These are phyloP conservation scores for Lichtheimia corymbifera DNA, from an alignment of 371 early-diverging fungal species.

Conservation along the genomic window DNA sequence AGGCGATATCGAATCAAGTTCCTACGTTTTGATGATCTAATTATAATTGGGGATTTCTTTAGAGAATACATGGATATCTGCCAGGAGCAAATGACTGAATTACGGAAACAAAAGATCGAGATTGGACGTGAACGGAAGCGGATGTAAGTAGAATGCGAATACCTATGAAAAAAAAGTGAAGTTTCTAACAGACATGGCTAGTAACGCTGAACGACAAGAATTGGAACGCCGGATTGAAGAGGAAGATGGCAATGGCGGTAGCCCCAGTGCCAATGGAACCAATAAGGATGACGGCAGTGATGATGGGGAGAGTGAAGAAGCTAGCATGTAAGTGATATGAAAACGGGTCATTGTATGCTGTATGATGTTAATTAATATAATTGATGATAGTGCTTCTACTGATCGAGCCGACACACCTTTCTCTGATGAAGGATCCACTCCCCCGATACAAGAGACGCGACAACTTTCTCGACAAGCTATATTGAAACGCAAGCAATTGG, in stretches of 20 bases:
- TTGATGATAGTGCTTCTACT: not conserved
- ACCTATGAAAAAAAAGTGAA: no score
- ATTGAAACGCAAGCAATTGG: conserved; percentile 51
- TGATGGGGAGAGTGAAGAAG: conserved; percentile 22
- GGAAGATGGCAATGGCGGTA: conserved; percentile 18
- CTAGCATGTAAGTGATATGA: conserved; percentile 23
- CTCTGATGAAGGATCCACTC: no score
- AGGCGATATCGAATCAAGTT: not conserved
- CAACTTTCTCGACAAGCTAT: conserved; percentile 50
- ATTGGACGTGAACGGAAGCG: conserved; percentile 63
- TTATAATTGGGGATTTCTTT: not conserved
- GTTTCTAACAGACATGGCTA: not conserved
- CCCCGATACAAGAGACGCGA: no score
- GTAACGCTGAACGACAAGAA: conserved; percentile 35
- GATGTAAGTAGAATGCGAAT: conserved; percentile 23
- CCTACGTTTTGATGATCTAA: no score
- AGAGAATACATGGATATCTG: conserved; percentile 67
- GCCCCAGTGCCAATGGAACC: conserved; percentile 5
- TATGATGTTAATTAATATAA: not conserved
- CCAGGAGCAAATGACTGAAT: conserved; percentile 51
- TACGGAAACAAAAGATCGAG: conserved; percentile 67
- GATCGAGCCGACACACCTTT: not conserved
- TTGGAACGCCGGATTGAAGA: conserved; percentile 33
- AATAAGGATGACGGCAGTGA: conserved; percentile 8
- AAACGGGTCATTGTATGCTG: conserved; percentile 20